These are phyloP conservation scores for Plasmodium ovale DNA, from an alignment of 169 alveolate genomes.

Conservation along the genomic window DNA sequence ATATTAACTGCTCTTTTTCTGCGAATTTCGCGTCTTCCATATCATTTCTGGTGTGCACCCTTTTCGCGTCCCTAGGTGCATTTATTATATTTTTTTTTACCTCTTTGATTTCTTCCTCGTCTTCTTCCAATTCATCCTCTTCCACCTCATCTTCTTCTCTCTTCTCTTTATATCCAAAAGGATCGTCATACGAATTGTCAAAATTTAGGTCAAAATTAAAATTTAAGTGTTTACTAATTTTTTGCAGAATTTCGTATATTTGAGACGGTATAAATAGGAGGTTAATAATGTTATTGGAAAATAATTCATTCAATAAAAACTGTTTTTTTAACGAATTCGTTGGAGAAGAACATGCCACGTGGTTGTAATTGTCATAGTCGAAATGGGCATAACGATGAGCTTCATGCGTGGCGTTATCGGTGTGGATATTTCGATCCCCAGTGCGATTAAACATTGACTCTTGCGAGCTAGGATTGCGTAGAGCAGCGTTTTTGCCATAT, in stretches of 20 bases:
- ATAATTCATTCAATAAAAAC: conserved; percentile 64
- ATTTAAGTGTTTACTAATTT: conserved; percentile 50
- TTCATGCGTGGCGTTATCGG: neutral
- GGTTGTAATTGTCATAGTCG: neutral
- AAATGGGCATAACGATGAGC: too few relatives aligned
- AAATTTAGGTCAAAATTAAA: conserved; percentile 60
- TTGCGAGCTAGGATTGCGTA: neutral
- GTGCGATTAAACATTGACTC: neutral
- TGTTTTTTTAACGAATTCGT: conserved; percentile 21
- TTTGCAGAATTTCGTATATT: conserved; percentile 49
- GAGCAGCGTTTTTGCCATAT: neutral
- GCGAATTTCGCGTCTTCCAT: neutral
- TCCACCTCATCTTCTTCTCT: conserved; percentile 18
- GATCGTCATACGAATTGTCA: conserved; percentile 49
- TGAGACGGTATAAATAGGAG: conserved; percentile 68
- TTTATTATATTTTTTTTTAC: conserved; percentile 33
- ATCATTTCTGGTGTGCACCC: neutral
- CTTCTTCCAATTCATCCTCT: conserved; percentile 4
- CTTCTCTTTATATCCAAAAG: conserved; percentile 15
- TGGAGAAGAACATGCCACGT: neutral
- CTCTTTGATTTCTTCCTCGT: conserved; percentile 32
- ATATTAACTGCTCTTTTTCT: conserved; percentile 47
- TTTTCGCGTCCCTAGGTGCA: neutral
- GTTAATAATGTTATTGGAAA: conserved; percentile 67
- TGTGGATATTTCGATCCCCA: too few relatives aligned